A percentile compares a stretch with the other conserved stretches of the same genome.
These are phyloP conservation scores for Fusarium brachygibbosum DNA, from an alignment of 2,329 filamentous ascomycete genomes.

Conservation along the genomic window DNA sequence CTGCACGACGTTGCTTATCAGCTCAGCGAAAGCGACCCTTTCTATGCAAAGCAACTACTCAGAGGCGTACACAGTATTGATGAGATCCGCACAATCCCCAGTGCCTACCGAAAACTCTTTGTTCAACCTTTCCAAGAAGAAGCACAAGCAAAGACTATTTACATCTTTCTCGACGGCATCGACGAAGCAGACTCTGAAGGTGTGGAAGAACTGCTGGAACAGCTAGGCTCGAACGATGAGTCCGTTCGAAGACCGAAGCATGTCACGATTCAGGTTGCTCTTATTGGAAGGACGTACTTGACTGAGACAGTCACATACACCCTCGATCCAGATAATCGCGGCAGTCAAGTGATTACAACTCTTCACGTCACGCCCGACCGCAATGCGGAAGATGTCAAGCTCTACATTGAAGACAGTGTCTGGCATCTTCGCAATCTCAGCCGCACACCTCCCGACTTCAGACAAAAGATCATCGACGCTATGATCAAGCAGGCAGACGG, in stretches of 20 bases:
- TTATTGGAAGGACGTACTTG: conserved; percentile 60
- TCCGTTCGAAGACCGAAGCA: conserved; percentile 30
- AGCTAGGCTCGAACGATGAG: conserved; percentile 51
- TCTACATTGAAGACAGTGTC: conserved; percentile 59
- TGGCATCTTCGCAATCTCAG: conserved; percentile 56
- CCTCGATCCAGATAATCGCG: conserved; percentile 52
- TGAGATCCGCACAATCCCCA: conserved; percentile 60
- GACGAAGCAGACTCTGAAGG: conserved; percentile 60
- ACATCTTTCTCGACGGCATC: conserved; percentile 62
- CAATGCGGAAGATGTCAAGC: conserved; percentile 58
- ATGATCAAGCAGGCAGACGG: conserved; percentile 60
- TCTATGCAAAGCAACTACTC: conserved; percentile 59
- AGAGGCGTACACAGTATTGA: conserved; percentile 54
- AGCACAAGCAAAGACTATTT: conserved; percentile 53
- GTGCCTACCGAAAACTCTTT: conserved; percentile 59
- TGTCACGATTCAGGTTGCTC: conserved; percentile 54
- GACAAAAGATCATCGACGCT: conserved; percentile 56
- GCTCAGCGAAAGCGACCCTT: conserved; percentile 60
- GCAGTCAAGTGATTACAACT: conserved; percentile 53
- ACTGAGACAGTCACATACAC: conserved; percentile 54
- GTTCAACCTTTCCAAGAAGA: conserved; percentile 55
- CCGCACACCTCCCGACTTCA: conserved; percentile 51
- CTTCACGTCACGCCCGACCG: conserved; percentile 60
- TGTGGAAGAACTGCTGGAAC: conserved; percentile 54
- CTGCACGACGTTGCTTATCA: conserved; percentile 63